Base-by-base conservation (phyloP, 805 yeast genomes). In the Tanozyma kutaoensis region DNA sequence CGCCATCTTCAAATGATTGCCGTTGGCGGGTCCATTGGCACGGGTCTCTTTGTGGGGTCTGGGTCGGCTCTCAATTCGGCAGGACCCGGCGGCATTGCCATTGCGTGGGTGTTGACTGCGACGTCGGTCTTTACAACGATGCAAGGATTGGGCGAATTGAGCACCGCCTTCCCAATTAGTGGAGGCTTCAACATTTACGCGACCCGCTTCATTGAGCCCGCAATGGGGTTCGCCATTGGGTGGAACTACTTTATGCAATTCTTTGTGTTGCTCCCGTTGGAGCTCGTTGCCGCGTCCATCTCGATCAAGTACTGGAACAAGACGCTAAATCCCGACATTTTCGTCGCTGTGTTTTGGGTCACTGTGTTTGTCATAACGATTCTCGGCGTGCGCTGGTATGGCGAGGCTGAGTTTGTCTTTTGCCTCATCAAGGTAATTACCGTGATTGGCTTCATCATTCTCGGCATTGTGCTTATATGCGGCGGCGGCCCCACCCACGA, bases 1-100 rank as follows among this genome's bases (percentile, higher is more conserved):
- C 62, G 86, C 43, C 88, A 80, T 46, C 51, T 80, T 37, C 74
- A 76, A 34, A 74, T 78, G 82, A 79, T 80, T 52, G 85, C 91
- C 27, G 60, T 80, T 34, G 91, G 88, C 38, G 86, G 88, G 23
- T 67, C 77, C 33, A 79, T 81, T 38, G 94, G 93, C 40, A 76
- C 88, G 7, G 93, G 91, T 43, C 58, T 82, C 27, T 72, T 82
- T 34, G 77, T 82, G 18, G 82, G 82, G 43, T 67, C 84, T 2
- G 80, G 81, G 33, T 50, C 62, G 13, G 66, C 80, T 3, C 51
- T 79, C 28, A 38, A 62, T 12, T 55, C 62, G 16, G 79, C 82
- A 46, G 88, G 91, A 15, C 88, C 91, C 12, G 80, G 76, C 4
- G 62, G 59, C 28, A 40, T 58, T 7, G 42, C 58, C 24, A 46